phyloP scores from a whole-genome alignment of 129 eudicot species.

The Gnaphalium uliginosum region DNA sequence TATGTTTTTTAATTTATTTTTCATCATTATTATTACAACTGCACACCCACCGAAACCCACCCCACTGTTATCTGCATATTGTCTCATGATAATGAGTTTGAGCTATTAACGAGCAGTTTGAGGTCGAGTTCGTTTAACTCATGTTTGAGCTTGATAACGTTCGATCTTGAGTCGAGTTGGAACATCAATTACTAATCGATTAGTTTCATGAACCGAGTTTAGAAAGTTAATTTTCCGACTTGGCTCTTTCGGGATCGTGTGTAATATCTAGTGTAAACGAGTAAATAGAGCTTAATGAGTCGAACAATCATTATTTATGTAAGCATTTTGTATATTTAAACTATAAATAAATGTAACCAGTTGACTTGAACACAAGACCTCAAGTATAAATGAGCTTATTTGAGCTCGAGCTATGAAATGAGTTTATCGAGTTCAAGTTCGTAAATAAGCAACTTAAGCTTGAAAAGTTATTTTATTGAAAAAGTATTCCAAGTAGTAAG shows the following conservation, averaged over 20 bases:
- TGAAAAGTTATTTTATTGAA: not conserved
- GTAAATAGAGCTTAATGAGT: not conserved
- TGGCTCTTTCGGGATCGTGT: not conserved
- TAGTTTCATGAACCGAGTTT: not conserved
- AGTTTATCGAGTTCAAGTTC: not conserved
- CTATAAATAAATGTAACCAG: not conserved
- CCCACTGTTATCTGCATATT: no score
- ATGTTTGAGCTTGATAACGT: no score
- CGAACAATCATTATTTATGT: not conserved
- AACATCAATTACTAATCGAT: not conserved
- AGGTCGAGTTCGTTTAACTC: not conserved
- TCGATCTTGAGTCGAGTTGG: not conserved
- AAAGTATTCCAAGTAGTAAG: not conserved
- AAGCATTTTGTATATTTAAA: not conserved
- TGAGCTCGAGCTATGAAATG: not conserved
- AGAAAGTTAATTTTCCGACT: not conserved
- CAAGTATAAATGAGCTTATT: not conserved
- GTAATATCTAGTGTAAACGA: not conserved
- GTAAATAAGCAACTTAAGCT: not conserved
- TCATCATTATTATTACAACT: not conserved
- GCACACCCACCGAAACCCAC: not conserved
- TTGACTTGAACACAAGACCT: not conserved
- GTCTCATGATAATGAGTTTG: not conserved
- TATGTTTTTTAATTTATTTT: not conserved
- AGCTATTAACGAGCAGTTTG: no score